Conservation (phyloP, 441 rosid species). For the Croton setiger region DNA sequence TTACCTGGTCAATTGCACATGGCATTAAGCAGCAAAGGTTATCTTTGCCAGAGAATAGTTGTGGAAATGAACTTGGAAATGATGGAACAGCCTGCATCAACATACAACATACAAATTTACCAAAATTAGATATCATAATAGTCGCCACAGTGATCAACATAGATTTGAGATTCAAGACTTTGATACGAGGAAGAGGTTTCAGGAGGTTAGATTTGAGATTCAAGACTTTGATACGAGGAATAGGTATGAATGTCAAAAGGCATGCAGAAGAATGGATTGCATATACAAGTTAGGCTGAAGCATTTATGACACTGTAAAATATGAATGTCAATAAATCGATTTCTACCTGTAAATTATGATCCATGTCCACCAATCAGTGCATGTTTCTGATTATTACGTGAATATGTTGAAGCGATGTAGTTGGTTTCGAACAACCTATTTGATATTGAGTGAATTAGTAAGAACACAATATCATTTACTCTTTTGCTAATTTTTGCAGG, state of each 20-base stretch:
- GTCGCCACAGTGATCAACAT: not conserved
- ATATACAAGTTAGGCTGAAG: no score
- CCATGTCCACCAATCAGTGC: not conserved
- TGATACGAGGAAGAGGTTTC: conserved; percentile 60
- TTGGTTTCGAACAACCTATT: not conserved
- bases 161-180: conserved; percentile 48
- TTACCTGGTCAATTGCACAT: conserved; percentile 93
- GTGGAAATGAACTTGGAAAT: conserved; percentile 87
- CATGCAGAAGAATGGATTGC: no score
- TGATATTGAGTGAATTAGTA: not conserved
- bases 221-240: no score
- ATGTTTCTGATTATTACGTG: not conserved
- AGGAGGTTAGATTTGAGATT: conserved; percentile 67
- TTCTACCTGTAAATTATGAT: not conserved
- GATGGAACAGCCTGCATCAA: conserved; percentile 83
- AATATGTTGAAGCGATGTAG: not conserved
- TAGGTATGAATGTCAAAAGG: no score
- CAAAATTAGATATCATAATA: not conserved
- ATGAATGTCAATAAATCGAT: not conserved
- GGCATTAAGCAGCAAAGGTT: conserved; percentile 86
- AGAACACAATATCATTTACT: not conserved
- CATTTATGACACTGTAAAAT: not conserved
- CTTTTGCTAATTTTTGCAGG: conserved; percentile 40
- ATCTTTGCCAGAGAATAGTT: conserved; percentile 65
- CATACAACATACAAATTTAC: not conserved